Base-by-base conservation (phyloP, 1,284 basidiomycete species). In the Athelia psychrophila region DNA sequence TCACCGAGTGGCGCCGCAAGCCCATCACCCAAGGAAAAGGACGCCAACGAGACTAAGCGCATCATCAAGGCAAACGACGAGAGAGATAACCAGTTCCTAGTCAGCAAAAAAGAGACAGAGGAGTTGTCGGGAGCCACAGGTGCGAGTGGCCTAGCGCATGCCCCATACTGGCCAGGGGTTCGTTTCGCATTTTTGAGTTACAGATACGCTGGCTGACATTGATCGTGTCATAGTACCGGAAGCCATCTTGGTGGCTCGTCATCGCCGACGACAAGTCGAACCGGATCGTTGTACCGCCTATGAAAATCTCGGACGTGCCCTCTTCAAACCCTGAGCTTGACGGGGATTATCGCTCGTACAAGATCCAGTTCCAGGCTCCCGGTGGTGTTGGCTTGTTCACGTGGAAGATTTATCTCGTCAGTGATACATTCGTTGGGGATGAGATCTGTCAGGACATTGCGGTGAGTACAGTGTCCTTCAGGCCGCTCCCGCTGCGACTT, bases 281-380 rank as follows among this genome's bases (percentile, higher is more conserved):
- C 70, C 83, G 89, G 47, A 80, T 98, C 50, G 93, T 98, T 48
- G 93, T 99, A 1, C 93, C 94, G 32, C 97, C 97, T 0, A 74
- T 88, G 63, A 88, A 88, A 64, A 82, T 98, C 57, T 80, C 81
- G 27, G 92, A 95, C 58, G 79, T 97, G 15, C 93, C 93, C 1
- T 76, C 82, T 50, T 80, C 84, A 0, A 72, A 82, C 51, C 67
- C 80, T 0, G 75, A 75, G 51, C 71, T 76, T n/a, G 75, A 80
- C 15, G 77, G 84, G 30, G 81, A 89, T 62, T 88, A 89, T 60
- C 84, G 94, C 51, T 82, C 88, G 30, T 95, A 92, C 76, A 91
- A 90, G 66, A 75, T 98, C 42, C 92, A 94, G 63, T 98, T 99
- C 82, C 95, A 98, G 69, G 95, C 94, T 0, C 97, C 97, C 1